Base-by-base conservation (phyloP, 1,284 basidiomycete species). In the Ganoderma lucidum region DNA sequence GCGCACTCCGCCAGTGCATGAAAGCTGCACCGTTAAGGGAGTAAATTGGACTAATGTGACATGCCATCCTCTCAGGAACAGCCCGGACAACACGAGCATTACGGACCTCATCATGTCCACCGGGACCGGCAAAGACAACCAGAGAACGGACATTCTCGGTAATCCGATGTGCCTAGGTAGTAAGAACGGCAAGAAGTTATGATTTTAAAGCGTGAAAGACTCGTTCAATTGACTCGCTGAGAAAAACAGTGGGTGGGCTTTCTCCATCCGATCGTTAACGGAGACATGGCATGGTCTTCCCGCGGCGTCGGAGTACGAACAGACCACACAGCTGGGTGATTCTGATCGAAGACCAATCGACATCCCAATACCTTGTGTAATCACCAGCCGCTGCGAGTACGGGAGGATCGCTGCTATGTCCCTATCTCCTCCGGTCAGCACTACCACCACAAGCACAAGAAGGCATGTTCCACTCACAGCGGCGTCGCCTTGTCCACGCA, bases 241-340 rank as follows among this genome's bases (percentile, higher is more conserved):
- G 30, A 6, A 1, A 4, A 55, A 55, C 53, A 56, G 15, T 15
- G 10, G 51, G 12, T 12, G 51, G 10, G 30, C 10, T 19, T 32
- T 19, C 53, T 32, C 23, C 48, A 32, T 56, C 53, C 53, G 53
- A 56, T 35, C 15, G 53, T 56, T 15, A 56, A 56, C 28, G 53
- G 30, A 56, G 28, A 17, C 30, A 8, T 32, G 14, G 32, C 32
- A 35, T 6, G 15, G 5, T 56, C 14, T 56, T 35, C 15, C 30
- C 30, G 32, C 30, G 32, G 30, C 14, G 30, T 56, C 53, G 3
- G 53, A 56, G 17, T 12, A 51, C 2, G 12, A 2, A 51, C 12
- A 28, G 9, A 12, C 48, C 30, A 56, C 53, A 1, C 2, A 12
- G 15, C 32, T 35, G 15, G 30, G 10, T 32, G 9, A 2, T 2